Base-by-base conservation (phyloP, 176 grass and related monocot genomes). In the Dendrocalamus sinicus region DNA sequence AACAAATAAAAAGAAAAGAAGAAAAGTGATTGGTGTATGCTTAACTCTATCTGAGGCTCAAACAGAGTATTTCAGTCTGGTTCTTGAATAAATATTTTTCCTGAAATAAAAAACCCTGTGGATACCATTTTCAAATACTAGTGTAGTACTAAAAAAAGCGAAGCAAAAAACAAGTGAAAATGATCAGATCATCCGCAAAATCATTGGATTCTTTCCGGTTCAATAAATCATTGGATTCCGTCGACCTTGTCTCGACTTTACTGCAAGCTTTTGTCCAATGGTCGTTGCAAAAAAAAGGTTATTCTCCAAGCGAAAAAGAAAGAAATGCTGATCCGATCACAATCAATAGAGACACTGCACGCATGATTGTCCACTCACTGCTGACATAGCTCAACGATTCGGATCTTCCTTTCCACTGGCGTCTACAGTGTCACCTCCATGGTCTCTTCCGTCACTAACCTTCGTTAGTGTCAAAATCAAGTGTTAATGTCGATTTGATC, bases 381-480 rank as follows among this genome's bases (percentile, higher is more conserved):
- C 4, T 60, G 53, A 52, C 53, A 77, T 22, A 52, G 82, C 53
- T 59, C 77, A 63, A 53, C 23, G 78, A 45, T 39, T 51, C 24
- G 53, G 37, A 70, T 62, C 86, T 70, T 30, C 64, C 7, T 72
- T 64, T 71, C 45, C 84, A 48, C 24, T 57, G 57, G 24, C 54
- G 13, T 58, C 39, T 44, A 32, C 79, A 55, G 19, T 43, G 79
- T 84, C 80, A 83, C 84, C 79, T 37, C 70, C 35, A 24, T 2
- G 13, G 17, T 2, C 4, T 19, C 19, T 12, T 59, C 57, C 46
- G 64, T 53, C 84, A 55, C 69, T 65, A 26, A 82, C 60, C 68
- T 78, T 24, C 40, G 79, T 86, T 90, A 23, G 48, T 22, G 89
- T 87, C 84, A 43, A 53, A 7, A 79, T 87, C 89, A 83, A 12